Evolutionary conservation across 805 yeast genomes (phyloP).

Genomic region (Ogataea sp.): DNA sequence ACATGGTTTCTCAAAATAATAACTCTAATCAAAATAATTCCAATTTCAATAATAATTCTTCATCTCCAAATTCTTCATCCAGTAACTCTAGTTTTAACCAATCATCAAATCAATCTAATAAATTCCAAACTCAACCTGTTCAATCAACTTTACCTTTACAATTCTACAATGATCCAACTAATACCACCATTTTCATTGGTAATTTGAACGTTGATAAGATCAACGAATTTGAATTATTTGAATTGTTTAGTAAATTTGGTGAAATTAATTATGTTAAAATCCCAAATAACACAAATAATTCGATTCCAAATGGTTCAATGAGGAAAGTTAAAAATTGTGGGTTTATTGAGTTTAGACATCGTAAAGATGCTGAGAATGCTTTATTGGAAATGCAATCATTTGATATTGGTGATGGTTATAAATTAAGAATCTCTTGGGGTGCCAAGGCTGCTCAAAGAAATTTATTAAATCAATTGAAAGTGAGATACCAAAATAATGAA

Average conservation of each 20-base stretch:
- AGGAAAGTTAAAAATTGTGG: constrained; percentile 51
- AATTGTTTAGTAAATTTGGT: constrained; percentile 62
- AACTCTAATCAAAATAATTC: background rate
- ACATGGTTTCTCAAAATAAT: background rate
- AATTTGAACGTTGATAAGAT: constrained; percentile 51
- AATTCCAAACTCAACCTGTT: constrained; percentile 16
- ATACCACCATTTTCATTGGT: constrained; percentile 74
- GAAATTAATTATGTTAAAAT: constrained; percentile 69
- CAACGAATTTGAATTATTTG: constrained; percentile 53
- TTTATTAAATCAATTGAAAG: constrained; percentile 22
- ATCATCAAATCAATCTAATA: constrained; percentile 2
- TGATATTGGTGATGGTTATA: constrained; percentile 68
- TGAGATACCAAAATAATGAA: background rate
- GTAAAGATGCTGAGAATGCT: constrained; percentile 81
- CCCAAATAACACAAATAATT: constrained; percentile 34
- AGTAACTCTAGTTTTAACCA: background rate
- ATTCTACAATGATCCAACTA: constrained; percentile 66
- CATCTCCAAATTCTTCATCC: no score
- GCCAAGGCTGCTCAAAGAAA: constrained; percentile 40
- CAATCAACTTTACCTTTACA: constrained; percentile 39
- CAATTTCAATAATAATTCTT: constrained; percentile 1
- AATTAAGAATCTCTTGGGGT: constrained; percentile 87
- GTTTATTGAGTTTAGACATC: constrained; percentile 71
- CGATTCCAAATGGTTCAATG: background rate
- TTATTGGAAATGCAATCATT: constrained; percentile 85